These are phyloP conservation scores for Puccinia polysora DNA, from an alignment of 1,284 basidiomycete species.

Conservation along the genomic window DNA sequence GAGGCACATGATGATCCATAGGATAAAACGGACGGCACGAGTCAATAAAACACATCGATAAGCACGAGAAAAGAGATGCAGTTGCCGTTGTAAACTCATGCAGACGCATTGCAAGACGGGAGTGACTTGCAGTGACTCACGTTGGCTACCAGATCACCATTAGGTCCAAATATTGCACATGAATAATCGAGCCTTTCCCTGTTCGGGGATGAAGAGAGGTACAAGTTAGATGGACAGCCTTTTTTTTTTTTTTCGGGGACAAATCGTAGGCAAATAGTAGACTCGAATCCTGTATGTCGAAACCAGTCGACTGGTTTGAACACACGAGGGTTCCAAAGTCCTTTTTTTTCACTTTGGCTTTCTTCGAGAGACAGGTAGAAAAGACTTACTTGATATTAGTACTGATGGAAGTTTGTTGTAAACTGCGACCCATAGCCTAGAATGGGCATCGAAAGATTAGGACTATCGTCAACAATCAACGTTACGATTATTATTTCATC, in stretches of 20 bases:
- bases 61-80: too few relatives aligned
- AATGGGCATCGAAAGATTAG: too few relatives aligned
- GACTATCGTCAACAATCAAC: not conserved
- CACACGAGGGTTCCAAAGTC: constrained; percentile 50
- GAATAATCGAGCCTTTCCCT: constrained; percentile 49
- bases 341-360: too few relatives aligned
- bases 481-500: not conserved
- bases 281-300: constrained; percentile 82
- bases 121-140: constrained; percentile 54
- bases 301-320: constrained; percentile 49
- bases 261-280: constrained; percentile 54
- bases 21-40: too few relatives aligned
- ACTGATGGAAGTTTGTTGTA: constrained; percentile 83
- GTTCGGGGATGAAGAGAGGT: not conserved
- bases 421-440: constrained; percentile 82
- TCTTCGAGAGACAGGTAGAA: not conserved
- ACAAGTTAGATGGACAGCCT: constrained; percentile 45
- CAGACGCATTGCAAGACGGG: not conserved
- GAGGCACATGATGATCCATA: not conserved
- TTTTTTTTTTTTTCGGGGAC: not conserved
- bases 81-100: too few relatives aligned
- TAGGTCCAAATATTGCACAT: constrained; percentile 82
- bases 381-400: constrained; percentile 61
- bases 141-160: constrained; percentile 84
- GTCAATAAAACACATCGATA: too few relatives aligned